Evolutionary conservation across 1,284 basidiomycete species (phyloP).

Genomic region (Cutaneotrichosporon spelunceum): DNA sequence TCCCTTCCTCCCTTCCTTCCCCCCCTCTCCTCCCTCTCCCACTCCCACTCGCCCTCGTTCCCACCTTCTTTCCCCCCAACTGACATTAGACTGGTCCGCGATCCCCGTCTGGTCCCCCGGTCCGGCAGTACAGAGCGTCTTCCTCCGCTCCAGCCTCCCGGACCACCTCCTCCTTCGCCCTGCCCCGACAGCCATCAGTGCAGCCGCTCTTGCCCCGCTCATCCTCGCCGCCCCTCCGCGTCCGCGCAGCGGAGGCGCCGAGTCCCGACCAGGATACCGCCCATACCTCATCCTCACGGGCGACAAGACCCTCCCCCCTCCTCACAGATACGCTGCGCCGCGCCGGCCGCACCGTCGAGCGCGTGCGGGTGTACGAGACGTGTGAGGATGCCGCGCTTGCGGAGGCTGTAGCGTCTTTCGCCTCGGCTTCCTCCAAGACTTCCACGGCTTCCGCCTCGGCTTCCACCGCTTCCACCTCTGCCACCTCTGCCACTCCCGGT

Average conservation of each 20-base stretch:
- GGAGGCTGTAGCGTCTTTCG: no score
- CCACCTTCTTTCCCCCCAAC: no score
- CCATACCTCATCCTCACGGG: conserved; percentile 41
- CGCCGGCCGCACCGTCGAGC: conserved; percentile 22
- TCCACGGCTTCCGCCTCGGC: no score
- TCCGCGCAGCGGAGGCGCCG: no score
- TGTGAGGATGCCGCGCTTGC: conserved; percentile 21
- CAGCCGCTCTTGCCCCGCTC: conserved; percentile 23
- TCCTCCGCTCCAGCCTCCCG: background rate
- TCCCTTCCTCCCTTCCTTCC: background rate
- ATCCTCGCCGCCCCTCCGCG: conserved; percentile 25
- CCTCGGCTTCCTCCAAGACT: no score
- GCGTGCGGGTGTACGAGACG: conserved; percentile 32
- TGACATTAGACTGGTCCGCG: conserved; percentile 11
- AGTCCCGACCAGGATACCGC: conserved; percentile 15
- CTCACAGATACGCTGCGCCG: conserved; percentile 27
- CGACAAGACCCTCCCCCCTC: conserved; percentile 40
- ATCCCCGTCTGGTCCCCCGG: conserved; percentile 19
- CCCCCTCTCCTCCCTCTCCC: background rate
- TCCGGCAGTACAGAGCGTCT: conserved; percentile 9
- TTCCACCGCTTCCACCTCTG: no score
- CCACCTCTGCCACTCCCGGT: no score
- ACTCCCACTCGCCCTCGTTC: no score
- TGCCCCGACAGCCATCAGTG: conserved; percentile 12
- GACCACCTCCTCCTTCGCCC: background rate